Percentiles rank a stretch among this genome's conserved stretches.
phyloP scores from a whole-genome alignment of 1,284 basidiomycete species.

The Megacollybia platyphylla region DNA sequence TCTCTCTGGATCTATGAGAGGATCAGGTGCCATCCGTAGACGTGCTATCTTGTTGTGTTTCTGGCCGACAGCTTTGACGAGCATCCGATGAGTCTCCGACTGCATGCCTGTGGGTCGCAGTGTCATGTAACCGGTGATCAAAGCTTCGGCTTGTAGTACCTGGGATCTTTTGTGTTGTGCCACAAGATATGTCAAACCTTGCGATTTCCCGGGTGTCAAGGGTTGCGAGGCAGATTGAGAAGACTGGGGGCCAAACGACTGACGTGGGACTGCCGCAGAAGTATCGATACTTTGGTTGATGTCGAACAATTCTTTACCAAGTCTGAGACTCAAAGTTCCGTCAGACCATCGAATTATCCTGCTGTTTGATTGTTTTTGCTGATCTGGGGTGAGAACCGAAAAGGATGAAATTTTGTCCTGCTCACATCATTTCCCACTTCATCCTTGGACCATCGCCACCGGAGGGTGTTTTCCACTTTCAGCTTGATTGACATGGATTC shows the following conservation, averaged over 20 bases:
- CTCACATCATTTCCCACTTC: conserved; percentile 57
- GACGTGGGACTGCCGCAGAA: conserved; percentile 45
- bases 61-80: conserved; percentile 78
- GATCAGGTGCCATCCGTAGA: conserved; percentile 64
- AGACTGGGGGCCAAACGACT: conserved; percentile 27
- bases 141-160: conserved; percentile 74
- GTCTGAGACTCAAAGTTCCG: conserved; percentile 72
- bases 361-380: conserved; percentile 77
- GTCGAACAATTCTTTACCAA: conserved; percentile 88
- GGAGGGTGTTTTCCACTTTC: conserved; percentile 81
- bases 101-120: conserved; percentile 83
- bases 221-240: conserved; percentile 24
- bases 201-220: conserved; percentile 27
- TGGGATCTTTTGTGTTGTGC: conserved; percentile 82
- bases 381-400: conserved; percentile 5
- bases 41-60: conserved; percentile 73
- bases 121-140: conserved; percentile 74
- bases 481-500: conserved; percentile 72
- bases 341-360: conserved; percentile 89
- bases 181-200: conserved; percentile 79
- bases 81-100: conserved; percentile 78
- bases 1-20: conserved; percentile 58
- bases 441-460: conserved; percentile 82
- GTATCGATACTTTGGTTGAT: conserved; percentile 67
- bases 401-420: conserved; percentile 7